Percentiles rank a stretch among this genome's conserved stretches.
Evolutionary conservation across 768 basidiomycete species (phyloP).

Genomic region (Sarcodon sp.): DNA sequence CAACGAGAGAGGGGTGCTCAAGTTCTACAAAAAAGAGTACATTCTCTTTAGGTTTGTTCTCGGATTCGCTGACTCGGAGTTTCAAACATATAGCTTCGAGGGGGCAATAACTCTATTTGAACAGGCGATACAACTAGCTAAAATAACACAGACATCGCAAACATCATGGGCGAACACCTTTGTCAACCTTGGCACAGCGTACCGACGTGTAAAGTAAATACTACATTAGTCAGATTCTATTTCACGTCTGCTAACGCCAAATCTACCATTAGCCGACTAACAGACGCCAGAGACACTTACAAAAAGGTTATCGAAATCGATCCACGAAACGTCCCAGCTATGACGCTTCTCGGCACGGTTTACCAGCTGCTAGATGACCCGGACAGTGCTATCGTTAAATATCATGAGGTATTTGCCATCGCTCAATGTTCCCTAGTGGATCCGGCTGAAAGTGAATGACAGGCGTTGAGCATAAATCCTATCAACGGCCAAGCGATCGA

Average conservation of each 20-base stretch:
- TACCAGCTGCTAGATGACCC: constrained; percentile 62
- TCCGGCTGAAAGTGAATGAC: neutral
- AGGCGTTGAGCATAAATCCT: constrained; percentile 75
- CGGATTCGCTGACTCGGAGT: neutral
- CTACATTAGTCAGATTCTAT: neutral
- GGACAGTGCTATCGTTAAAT: constrained; percentile 77
- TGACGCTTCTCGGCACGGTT: constrained; percentile 85
- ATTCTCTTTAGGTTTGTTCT: constrained; percentile 10
- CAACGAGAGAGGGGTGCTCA: constrained; percentile 91
- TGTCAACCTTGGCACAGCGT: constrained; percentile 85
- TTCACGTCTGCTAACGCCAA: neutral
- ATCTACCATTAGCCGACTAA: constrained; percentile 19
- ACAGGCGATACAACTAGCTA: constrained; percentile 67
- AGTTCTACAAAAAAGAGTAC: constrained; percentile 76
- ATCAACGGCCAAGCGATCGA: constrained; percentile 75
- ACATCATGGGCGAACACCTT: constrained; percentile 83
- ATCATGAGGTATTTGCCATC: constrained; percentile 64
- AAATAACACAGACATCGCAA: constrained; percentile 76
- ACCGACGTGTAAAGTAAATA: constrained; percentile 65
- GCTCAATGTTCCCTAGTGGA: neutral
- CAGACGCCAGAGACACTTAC: constrained; percentile 65
- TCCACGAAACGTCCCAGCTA: constrained; percentile 68
- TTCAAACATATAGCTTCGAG: constrained; percentile 41
- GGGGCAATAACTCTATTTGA: constrained; percentile 61
- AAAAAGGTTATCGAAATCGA: constrained; percentile 77